phyloP scores from a whole-genome alignment of 345 rosid species.

The Pistacia vera region DNA sequence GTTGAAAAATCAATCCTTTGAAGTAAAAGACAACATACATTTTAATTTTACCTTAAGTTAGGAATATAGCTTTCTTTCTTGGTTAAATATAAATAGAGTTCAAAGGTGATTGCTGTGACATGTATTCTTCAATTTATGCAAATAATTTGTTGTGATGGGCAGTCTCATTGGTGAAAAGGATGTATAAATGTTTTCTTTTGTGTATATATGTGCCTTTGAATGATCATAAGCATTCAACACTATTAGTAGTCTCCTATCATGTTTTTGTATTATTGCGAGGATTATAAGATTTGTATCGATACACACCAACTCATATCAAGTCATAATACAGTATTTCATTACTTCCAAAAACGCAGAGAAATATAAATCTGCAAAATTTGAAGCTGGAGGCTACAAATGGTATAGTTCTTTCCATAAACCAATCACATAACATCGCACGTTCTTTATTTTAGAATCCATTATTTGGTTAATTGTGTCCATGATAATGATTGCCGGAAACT shows the following conservation, averaged over 20 bases:
- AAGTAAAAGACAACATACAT: conserved; percentile 13
- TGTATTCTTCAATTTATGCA: not conserved
- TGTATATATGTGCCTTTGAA: no score
- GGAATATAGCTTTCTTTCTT: conserved; percentile 11
- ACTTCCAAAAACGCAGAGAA: conserved; percentile 44
- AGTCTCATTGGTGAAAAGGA: not conserved
- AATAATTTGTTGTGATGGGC: conserved; percentile 23
- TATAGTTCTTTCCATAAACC: conserved; percentile 22
- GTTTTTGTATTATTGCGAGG: conserved; percentile 26
- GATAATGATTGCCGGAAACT: conserved; percentile 47
- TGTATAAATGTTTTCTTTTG: not conserved
- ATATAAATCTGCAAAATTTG: conserved; percentile 62
- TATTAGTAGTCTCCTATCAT: not conserved
- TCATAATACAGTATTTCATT: conserved; percentile 54
- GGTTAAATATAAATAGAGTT: not conserved
- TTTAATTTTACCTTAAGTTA: conserved; percentile 1
- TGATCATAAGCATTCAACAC: no score
- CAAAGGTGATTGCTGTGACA: not conserved
- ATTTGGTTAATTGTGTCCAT: no score
- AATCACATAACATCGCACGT: not conserved
- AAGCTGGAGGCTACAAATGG: conserved; percentile 82
- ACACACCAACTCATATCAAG: conserved; percentile 49
- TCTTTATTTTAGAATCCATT: no score
- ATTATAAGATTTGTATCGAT: conserved; percentile 43
- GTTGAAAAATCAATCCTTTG: conserved; percentile 4